Percentiles rank a stretch among this genome's conserved stretches.
phyloP scores from a whole-genome alignment of 2,329 filamentous ascomycete genomes.

The Fusarium phyllophilum region DNA sequence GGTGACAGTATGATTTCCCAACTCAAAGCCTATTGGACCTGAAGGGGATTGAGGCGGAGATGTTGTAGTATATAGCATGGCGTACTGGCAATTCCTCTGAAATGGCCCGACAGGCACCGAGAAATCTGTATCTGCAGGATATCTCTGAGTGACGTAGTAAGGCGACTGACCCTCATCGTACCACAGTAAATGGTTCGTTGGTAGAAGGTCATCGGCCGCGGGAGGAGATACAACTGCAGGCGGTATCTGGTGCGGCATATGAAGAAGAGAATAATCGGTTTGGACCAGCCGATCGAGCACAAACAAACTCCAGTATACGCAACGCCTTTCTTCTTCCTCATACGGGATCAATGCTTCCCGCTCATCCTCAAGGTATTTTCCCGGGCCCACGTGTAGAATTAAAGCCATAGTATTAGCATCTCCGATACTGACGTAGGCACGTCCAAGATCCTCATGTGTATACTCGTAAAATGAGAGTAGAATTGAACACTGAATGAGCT shows the following conservation, averaged over 20 bases:
- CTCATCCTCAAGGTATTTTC: conserved; percentile 46
- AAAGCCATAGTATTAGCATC: conserved; percentile 51
- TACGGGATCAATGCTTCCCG: conserved; percentile 39
- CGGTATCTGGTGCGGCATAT: conserved; percentile 48
- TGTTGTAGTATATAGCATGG: conserved; percentile 47
- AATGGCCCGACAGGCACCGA: conserved; percentile 48
- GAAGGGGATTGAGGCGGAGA: conserved; percentile 20
- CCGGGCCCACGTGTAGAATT: conserved; percentile 49
- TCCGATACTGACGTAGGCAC: conserved; percentile 55
- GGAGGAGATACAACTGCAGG: conserved; percentile 36
- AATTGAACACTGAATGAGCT: conserved; percentile 53
- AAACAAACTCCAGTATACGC: conserved; percentile 56
- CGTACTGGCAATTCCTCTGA: conserved; percentile 49
- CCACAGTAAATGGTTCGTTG: conserved; percentile 48
- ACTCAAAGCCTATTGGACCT: not conserved
- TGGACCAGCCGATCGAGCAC: conserved; percentile 54
- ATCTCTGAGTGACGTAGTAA: conserved; percentile 33
- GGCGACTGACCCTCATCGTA: conserved; percentile 34
- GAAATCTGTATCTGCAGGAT: conserved; percentile 40
- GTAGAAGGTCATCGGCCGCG: conserved; percentile 48
- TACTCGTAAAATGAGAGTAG: conserved; percentile 56
- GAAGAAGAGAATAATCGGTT: conserved; percentile 44
- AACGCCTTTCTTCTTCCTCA: conserved; percentile 52
- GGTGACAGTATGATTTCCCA: not conserved
- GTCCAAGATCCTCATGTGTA: conserved; percentile 53